A percentile compares a stretch with the other conserved stretches of the same genome.
Conservation (phyloP, 116 monocot species). For the Iris pallida region DNA sequence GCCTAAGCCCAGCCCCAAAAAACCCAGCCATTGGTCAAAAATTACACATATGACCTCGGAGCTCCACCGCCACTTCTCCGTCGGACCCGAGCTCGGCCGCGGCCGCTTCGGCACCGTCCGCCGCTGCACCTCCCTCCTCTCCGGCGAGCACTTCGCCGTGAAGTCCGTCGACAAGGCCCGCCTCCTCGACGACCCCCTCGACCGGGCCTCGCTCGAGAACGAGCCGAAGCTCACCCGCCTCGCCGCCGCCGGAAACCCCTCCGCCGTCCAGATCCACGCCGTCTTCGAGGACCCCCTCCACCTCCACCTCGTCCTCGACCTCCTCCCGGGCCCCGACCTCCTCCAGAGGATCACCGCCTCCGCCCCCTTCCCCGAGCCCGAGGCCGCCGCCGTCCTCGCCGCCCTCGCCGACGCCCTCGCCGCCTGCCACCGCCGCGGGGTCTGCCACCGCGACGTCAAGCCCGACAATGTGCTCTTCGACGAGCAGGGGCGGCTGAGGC, state of each 20-base stretch:
- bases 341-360: slow-evolving; percentile 35
- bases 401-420: slow-evolving; percentile 45
- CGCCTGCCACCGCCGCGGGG: slow-evolving; percentile 54
- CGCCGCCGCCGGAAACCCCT: slow-evolving; percentile 42
- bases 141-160: slow-evolving; percentile 51
- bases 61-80: slow-evolving; percentile 35
- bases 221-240: slow-evolving; percentile 55
- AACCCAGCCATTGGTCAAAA: background rate
- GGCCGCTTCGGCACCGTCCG: slow-evolving; percentile 60
- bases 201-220: slow-evolving; percentile 30
- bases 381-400: slow-evolving; percentile 29
- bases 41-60: slow-evolving; percentile 28
- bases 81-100: slow-evolving; percentile 69
- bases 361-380: slow-evolving; percentile 38
- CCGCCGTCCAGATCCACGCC: slow-evolving; percentile 44
- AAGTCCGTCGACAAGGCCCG: slow-evolving; percentile 58
- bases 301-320: slow-evolving; percentile 63
- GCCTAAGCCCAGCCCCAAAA: background rate
- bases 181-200: slow-evolving; percentile 35
- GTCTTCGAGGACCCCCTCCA: slow-evolving; percentile 55
- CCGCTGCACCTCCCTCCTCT: slow-evolving; percentile 24
- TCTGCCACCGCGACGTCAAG: slow-evolving; percentile 76
- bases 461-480: slow-evolving; percentile 74
- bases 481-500: slow-evolving; percentile 21
- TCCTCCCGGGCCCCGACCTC: slow-evolving; percentile 56